These are phyloP conservation scores for Cephalotrichum gorgonifer DNA, from an alignment of 2,329 filamentous ascomycete genomes.

Conservation along the genomic window DNA sequence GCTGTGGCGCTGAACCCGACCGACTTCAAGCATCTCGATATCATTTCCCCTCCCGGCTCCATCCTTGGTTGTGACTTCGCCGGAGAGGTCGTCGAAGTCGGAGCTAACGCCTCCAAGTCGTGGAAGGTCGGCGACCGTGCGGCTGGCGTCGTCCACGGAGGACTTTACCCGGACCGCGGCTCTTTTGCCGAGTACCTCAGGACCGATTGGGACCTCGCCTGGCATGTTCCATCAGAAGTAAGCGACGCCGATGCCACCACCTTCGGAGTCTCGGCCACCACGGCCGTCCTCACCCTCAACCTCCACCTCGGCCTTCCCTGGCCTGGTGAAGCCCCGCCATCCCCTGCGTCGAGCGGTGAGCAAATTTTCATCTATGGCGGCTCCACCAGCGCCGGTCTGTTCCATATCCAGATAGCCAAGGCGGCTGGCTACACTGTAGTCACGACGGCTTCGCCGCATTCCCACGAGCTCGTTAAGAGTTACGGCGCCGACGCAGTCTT, in stretches of 20 bases:
- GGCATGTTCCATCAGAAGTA: slow-evolving; percentile 32
- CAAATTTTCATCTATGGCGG: slow-evolving; percentile 32
- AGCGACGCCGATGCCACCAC: slow-evolving; percentile 35
- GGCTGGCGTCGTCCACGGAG: slow-evolving; percentile 4
- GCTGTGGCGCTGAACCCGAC: slow-evolving; percentile 25
- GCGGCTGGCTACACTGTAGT: slow-evolving; percentile 34
- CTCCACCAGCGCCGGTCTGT: slow-evolving; percentile 27
- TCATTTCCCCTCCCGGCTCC: slow-evolving; percentile 14
- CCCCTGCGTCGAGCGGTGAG: neutral
- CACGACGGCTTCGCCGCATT: slow-evolving; percentile 27
- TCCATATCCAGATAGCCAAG: slow-evolving; percentile 32
- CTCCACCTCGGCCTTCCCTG: slow-evolving; percentile 31
- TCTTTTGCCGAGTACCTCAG: slow-evolving; percentile 27
- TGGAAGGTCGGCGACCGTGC: slow-evolving; percentile 14
- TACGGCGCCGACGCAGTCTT: slow-evolving; percentile 33
- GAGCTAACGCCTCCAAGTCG: slow-evolving; percentile 10
- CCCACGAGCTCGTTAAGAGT: slow-evolving; percentile 28
- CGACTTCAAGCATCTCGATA: slow-evolving; percentile 22
- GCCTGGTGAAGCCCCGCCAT: slow-evolving; percentile 20
- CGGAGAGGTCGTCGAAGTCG: slow-evolving; percentile 20
- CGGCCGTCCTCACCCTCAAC: slow-evolving; percentile 38
- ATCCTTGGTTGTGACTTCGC: slow-evolving; percentile 17
- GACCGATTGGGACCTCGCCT: slow-evolving; percentile 26
- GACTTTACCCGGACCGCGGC: slow-evolving; percentile 22
- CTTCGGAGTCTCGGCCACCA: slow-evolving; percentile 30